Evolutionary conservation across 202 grass and related monocot genomes (phyloP).

Genomic region (Elaeis oleifera): DNA sequence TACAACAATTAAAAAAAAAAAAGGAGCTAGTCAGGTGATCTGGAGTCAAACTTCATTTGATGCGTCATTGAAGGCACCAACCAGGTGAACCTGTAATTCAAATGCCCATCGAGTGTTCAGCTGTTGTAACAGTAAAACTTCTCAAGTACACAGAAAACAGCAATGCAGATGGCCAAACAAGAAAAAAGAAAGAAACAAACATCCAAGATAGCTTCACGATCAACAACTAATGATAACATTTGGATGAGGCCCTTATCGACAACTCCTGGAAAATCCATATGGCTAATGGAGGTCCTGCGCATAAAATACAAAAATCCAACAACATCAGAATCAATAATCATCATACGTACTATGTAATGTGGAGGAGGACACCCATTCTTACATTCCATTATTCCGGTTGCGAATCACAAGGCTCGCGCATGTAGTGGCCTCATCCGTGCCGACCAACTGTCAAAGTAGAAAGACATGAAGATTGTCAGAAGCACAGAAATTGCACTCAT

Average conservation of each 20-base stretch:
- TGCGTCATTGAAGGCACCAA: constrained; percentile 72
- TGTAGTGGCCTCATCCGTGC: constrained; percentile 84
- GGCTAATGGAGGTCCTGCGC: constrained; percentile 62
- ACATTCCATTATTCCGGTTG: constrained; percentile 77
- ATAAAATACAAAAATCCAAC: constrained; percentile 18
- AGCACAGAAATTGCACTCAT: no score
- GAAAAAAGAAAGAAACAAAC: constrained; percentile 51
- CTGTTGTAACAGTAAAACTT: no score
- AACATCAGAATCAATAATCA: constrained; percentile 12
- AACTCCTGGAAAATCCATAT: constrained; percentile 75
- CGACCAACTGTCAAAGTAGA: constrained; percentile 51
- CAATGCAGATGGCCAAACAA: no score
- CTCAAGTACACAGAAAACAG: no score
- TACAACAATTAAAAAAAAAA: not conserved
- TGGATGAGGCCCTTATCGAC: constrained; percentile 62
- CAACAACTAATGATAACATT: constrained; percentile 69
- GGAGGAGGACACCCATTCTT: constrained; percentile 32
- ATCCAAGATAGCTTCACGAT: constrained; percentile 59
- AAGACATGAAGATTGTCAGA: constrained; percentile 8
- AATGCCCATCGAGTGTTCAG: not conserved
- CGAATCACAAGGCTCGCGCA: constrained; percentile 74
- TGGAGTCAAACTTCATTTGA: constrained; percentile 48
- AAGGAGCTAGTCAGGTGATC: not conserved
- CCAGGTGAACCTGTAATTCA: constrained; percentile 59
- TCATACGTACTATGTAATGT: constrained; percentile 33